Evolutionary conservation across 2,329 filamentous ascomycete species (phyloP).

Genomic region (Hypoxylon sp.): DNA sequence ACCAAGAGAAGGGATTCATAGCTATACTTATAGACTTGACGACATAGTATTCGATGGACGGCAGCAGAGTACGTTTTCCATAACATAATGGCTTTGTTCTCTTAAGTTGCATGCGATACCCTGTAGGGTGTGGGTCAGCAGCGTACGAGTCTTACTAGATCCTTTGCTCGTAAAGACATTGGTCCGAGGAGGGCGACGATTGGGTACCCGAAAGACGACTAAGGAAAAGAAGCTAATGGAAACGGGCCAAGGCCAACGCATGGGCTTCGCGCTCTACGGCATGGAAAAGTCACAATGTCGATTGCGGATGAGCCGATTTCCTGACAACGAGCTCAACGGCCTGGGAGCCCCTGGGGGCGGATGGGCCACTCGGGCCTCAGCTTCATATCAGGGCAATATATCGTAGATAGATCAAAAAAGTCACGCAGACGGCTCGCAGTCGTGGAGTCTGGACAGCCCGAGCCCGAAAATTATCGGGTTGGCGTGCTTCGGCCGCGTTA

Average conservation of each 20-base stretch:
- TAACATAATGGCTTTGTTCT: conserved; percentile 48
- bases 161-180: conserved; percentile 49
- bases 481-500: conserved; percentile 25
- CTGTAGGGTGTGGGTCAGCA: conserved; percentile 43
- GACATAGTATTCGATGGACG: conserved; percentile 25
- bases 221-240: conserved; percentile 28
- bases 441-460: conserved; percentile 8
- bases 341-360: conserved; percentile 10
- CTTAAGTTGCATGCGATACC: conserved; percentile 36
- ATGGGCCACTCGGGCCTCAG: conserved; percentile 27
- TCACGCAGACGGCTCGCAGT: conserved; percentile 24
- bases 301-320: conserved; percentile 29
- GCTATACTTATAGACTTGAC: conserved; percentile 46
- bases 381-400: conserved; percentile 35
- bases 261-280: conserved; percentile 13
- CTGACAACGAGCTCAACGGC: not conserved
- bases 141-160: conserved; percentile 37
- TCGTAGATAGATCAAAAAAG: conserved; percentile 27
- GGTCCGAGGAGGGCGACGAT: conserved; percentile 48
- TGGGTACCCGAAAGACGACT: conserved; percentile 30
- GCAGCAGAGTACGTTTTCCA: conserved; percentile 39
- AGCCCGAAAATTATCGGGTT: conserved; percentile 18
- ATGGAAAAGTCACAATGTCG: conserved; percentile 26
- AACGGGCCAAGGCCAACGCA: conserved; percentile 17
- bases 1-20: conserved; percentile 26